Evolutionary conservation across 495 filamentous ascomycete species (phyloP), one percentile per base, ranked within the genome.

Genomic region (Aeminium ludgeri): DNA sequence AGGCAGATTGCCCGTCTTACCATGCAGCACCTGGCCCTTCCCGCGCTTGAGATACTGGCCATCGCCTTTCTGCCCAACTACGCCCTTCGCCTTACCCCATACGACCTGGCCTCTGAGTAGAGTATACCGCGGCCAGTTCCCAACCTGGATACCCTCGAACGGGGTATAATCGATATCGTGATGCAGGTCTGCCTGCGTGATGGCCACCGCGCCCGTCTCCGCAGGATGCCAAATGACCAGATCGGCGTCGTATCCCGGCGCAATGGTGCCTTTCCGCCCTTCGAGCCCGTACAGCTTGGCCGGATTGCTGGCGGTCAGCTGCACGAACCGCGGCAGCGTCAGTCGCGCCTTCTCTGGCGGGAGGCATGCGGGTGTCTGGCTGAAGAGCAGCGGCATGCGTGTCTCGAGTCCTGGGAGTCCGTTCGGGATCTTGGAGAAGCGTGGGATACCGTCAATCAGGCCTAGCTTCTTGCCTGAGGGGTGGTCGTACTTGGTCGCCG

Each of bases 81-180:
- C 40, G 10, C 68, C 69, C 11, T 58, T 55, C 43, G 72, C 67
- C 10, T 62, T 59, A 45, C 67, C 64, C 67, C 69, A 79, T 3
- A 75, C 64, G 2, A 76, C 63, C 42, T 69, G 55, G 1, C 73
- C 72, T 17, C 72, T 59, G 12, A 79, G 46, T 11, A 77, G 58
- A 5, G 72, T 76, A 50, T 70, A 76, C 30, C 72, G 58, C 13
- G 72, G 73, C 73, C 73, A 79, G 32, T 76, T 70, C 23, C 57
- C 56, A 28, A 76, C 49, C 23, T 48, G 52, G 45, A 63, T 62
- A 2, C 71, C 72, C 55, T 77, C 74, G 45, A 65, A 79, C 1
- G 71, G 72, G 19, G 72, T 75, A 46, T 76, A 74, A 45, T 78
- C 72, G 2, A 68, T 64, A 46, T 68, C 61, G 42, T 76, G 72